Evolutionary conservation across 768 basidiomycete genomes (phyloP).

Genomic region (Phallus indusiatus): DNA sequence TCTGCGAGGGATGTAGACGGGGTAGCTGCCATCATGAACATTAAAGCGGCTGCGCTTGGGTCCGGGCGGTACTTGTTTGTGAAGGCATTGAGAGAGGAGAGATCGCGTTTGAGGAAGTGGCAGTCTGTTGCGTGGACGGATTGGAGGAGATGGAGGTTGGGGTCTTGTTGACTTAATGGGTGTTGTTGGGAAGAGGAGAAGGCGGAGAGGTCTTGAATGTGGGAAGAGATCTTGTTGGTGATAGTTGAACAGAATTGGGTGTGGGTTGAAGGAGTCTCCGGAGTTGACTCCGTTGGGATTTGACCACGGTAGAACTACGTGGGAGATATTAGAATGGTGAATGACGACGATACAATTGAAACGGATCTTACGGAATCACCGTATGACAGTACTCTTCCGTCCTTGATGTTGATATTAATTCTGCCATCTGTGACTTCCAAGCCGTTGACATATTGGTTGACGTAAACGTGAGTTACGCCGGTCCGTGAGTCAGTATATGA

Average conservation of each 20-base stretch:
- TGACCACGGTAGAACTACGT: conserved; percentile 68
- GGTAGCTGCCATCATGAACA: conserved; percentile 73
- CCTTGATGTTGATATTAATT: conserved; percentile 87
- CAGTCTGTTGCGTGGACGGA: conserved; percentile 50
- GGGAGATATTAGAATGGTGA: background rate
- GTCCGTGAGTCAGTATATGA: conserved; percentile 82
- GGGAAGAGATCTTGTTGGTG: background rate
- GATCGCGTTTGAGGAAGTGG: conserved; percentile 29
- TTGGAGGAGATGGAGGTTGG: background rate
- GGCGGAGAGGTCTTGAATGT: background rate
- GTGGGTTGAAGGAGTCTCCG: background rate
- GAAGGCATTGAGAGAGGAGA: conserved; percentile 14
- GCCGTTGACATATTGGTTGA: conserved; percentile 75
- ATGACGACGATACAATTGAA: background rate
- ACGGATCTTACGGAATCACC: conserved; percentile 66
- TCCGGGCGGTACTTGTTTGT: conserved; percentile 19
- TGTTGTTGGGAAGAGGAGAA: background rate
- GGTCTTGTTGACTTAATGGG: background rate
- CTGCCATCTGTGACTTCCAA: conserved; percentile 86
- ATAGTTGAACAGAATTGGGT: background rate
- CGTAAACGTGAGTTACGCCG: conserved; percentile 84
- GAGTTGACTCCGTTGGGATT: conserved; percentile 23
- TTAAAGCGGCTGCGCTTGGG: conserved; percentile 50
- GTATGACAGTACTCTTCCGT: conserved; percentile 74
- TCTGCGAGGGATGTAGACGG: conserved; percentile 38